phyloP scores from a whole-genome alignment of 345 rosid species.

The Gossypium raimondii region DNA sequence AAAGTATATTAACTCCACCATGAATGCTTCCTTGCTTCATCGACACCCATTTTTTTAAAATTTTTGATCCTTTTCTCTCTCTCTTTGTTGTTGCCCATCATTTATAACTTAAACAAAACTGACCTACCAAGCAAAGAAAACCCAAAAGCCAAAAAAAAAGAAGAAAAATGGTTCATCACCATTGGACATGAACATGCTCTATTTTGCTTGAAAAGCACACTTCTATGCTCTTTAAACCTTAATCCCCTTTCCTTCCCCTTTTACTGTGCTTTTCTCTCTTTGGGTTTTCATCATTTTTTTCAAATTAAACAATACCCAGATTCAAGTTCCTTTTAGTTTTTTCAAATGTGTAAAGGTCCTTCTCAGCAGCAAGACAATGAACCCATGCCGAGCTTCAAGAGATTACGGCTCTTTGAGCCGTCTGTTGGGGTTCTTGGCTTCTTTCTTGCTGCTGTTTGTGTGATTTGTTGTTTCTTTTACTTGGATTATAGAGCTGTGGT shows the following conservation, averaged over 20 bases:
- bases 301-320: slow-evolving; percentile 18
- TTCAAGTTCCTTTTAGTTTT: slow-evolving; percentile 19
- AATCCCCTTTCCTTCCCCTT: background rate
- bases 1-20: slow-evolving; percentile 22
- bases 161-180: slow-evolving; percentile 4
- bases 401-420: slow-evolving; percentile 60
- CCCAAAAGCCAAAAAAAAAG: background rate
- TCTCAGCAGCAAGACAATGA: slow-evolving; percentile 40
- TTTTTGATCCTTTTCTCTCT: background rate
- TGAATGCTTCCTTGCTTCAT: slow-evolving; percentile 43
- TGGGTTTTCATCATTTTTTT: background rate
- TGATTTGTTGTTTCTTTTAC: slow-evolving; percentile 64
- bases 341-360: slow-evolving; percentile 42
- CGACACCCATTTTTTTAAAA: slow-evolving; percentile 11
- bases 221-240: slow-evolving; percentile 13
- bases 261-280: background rate
- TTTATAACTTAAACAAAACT: slow-evolving; percentile 21
- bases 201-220: slow-evolving; percentile 26
- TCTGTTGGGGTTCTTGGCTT: slow-evolving; percentile 65
- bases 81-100: background rate
- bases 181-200: slow-evolving; percentile 14
- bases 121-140: slow-evolving; percentile 45
- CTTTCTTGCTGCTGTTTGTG: slow-evolving; percentile 49
- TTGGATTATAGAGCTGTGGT: slow-evolving; percentile 52
- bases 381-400: slow-evolving; percentile 46